Conservation (phyloP, 768 basidiomycete genomes). For the Leccinum boreale region DNA sequence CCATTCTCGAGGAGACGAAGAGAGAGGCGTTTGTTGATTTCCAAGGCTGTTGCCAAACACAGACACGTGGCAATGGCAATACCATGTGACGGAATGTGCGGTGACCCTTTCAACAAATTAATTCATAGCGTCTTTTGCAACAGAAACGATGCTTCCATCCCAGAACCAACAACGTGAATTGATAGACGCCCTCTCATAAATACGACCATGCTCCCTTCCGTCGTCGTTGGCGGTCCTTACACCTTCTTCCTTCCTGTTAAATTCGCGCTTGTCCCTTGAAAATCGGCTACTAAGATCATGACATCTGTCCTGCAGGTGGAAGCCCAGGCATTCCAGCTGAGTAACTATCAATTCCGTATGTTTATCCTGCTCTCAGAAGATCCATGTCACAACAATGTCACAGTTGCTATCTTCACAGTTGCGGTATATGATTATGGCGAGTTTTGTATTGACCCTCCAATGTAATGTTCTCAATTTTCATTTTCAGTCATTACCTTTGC, state of each 20-base stretch:
- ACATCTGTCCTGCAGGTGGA: background rate
- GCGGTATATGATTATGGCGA: background rate
- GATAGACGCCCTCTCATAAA: background rate
- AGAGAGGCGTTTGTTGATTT: constrained; percentile 15
- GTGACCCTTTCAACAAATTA: too few species aligned
- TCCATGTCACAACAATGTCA: background rate
- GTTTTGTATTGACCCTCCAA: background rate
- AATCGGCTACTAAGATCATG: background rate
- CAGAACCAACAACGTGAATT: too few species aligned
- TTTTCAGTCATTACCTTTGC: background rate
- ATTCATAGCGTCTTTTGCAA: too few species aligned
- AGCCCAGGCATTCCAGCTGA: background rate
- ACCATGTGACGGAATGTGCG: too few species aligned
- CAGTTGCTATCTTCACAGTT: background rate
- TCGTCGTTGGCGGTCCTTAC: too few species aligned
- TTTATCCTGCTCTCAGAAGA: background rate
- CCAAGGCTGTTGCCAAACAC: constrained; percentile 25
- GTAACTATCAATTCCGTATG: background rate
- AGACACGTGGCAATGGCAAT: constrained; percentile 9
- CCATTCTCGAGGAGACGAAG: constrained; percentile 12
- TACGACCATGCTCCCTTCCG: background rate
- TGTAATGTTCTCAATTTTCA: background rate
- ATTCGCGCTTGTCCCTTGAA: too few species aligned
- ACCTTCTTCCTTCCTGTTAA: background rate
- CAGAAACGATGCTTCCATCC: too few species aligned